phyloP scores from a whole-genome alignment of 2,329 filamentous ascomycete species.

The Mycogone perniciosa region DNA sequence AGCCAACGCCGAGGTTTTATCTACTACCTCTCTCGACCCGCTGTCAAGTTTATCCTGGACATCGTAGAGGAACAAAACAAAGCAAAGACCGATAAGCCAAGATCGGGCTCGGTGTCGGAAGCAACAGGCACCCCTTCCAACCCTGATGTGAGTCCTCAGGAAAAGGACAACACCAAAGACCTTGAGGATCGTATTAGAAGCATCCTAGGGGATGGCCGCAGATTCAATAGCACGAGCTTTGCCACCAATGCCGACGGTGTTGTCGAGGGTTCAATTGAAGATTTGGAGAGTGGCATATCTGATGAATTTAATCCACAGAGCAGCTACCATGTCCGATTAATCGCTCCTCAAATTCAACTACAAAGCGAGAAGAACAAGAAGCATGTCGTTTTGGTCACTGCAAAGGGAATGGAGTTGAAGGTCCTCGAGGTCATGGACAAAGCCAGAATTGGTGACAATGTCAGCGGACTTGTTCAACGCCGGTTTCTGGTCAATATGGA shows the following conservation, averaged over 20 bases:
- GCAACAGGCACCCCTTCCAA: conserved; percentile 27
- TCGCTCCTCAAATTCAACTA: conserved; percentile 94
- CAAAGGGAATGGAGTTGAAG: conserved; percentile 97
- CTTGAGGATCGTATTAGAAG: conserved; percentile 82
- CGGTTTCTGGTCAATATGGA: conserved; percentile 95
- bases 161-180: conserved; percentile 55
- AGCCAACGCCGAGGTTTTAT: conserved; percentile 93
- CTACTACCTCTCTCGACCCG: conserved; percentile 92
- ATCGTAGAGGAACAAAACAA: conserved; percentile 92
- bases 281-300: conserved; percentile 70
- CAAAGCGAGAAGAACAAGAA: conserved; percentile 98
- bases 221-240: conserved; percentile 54
- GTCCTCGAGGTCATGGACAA: conserved; percentile 98
- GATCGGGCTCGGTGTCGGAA: conserved; percentile 23
- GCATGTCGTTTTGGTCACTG: conserved; percentile 91
- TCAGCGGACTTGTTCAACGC: conserved; percentile 91
- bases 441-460: conserved; percentile 80
- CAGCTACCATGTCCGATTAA: conserved; percentile 88
- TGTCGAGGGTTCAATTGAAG: conserved; percentile 45
- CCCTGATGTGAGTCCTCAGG: conserved; percentile 36
- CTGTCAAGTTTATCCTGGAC: conserved; percentile 96
- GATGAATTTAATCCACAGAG: conserved; percentile 86
- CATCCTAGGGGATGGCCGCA: conserved; percentile 75
- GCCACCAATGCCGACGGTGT: conserved; percentile 27
- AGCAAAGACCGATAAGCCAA: conserved; percentile 43